These are phyloP conservation scores for Prosopis cineraria DNA, from an alignment of 306 rosid species.

Conservation along the genomic window DNA sequence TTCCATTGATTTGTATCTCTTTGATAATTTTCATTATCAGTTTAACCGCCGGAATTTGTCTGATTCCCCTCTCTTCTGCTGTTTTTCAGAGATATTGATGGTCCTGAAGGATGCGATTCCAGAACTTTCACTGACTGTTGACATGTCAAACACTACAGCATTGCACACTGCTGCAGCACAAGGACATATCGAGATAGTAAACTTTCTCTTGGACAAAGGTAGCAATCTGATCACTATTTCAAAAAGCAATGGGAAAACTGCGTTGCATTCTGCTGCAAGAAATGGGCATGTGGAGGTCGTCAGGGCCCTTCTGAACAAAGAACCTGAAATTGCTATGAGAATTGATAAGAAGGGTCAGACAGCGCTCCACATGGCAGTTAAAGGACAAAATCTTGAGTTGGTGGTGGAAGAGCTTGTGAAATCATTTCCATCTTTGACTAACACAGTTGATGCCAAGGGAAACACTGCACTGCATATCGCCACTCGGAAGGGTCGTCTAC, in stretches of 20 bases:
- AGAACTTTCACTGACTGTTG: constrained; percentile 75
- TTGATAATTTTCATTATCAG: constrained; percentile 10
- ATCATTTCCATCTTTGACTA: constrained; percentile 50
- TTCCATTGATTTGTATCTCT: not conserved
- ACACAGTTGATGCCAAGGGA: constrained; percentile 67
- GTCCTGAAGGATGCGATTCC: constrained; percentile 65
- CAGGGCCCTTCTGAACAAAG: constrained; percentile 59
- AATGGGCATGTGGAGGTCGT: constrained; percentile 63
- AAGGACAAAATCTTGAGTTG: constrained; percentile 68
- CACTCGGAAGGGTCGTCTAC: constrained; percentile 61
- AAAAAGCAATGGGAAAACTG: constrained; percentile 77
- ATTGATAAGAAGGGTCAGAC: constrained; percentile 81
- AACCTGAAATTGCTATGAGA: constrained; percentile 58
- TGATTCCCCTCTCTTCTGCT: constrained; percentile 25
- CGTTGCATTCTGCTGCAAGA: constrained; percentile 81
- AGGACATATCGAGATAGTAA: constrained; percentile 65
- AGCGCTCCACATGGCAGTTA: constrained; percentile 82
- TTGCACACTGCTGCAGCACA: constrained; percentile 81
- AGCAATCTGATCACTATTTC: constrained; percentile 56
- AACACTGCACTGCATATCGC: constrained; percentile 78
- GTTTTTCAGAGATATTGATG: constrained; percentile 65
- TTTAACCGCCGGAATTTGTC: constrained; percentile 22
- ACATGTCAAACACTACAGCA: constrained; percentile 72
- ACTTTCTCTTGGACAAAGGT: constrained; percentile 57
- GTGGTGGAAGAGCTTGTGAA: constrained; percentile 63